Evolutionary conservation across 2,329 filamentous ascomycete genomes (phyloP), one percentile per base, ranked within the genome.

Genomic region (Teratosphaeria zuluensis): DNA sequence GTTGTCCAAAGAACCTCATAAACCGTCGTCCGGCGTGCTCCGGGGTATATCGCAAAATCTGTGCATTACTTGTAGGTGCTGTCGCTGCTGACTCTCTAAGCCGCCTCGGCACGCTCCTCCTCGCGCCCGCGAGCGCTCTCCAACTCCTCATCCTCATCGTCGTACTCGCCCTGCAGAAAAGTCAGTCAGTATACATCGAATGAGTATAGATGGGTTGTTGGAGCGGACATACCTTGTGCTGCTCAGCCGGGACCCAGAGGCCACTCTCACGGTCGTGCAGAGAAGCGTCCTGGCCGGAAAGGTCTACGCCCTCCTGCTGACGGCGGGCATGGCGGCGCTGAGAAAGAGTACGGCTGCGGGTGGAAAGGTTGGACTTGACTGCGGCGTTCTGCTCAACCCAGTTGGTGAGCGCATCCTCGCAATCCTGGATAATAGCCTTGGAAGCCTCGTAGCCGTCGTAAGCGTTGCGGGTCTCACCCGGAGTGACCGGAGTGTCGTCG

Each of bases 361-460:
- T 88, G 4, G 90, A 96, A 54, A 99, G 84, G 74, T 90, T 92
- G 64, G 92, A 87, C 58, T 83, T 88, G 66, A 99, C 91, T 53
- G 90, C 87, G 5, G 94, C 92, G 71, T 95, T 94, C 69, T 90
- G 87, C 59, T 85, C 83, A 46, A 97, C 91, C 94, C 94, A 99
- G 80, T 96, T 96, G 73, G 91, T 96, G 61, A 99, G 85, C 1
- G 94, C 84, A 72, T 97, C 92, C 77, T 99, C 94, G 75, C 94
- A 99, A 76, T 99, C 94, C 78, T 99, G 94, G 70, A 99, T 97
- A 76, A 99, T 97, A 64, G 84, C 92, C 79, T 96, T 97, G 83
- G 90, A 95, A 62, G 92, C 92, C 75, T 99, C 94, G 73, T 99
- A 99, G 62, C 94, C 94, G 70, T 99, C 94, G 72, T 99, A 99